Evolutionary conservation across 192 early-diverging fungal genomes (phyloP).

Genomic region (Coemansia reversa): DNA sequence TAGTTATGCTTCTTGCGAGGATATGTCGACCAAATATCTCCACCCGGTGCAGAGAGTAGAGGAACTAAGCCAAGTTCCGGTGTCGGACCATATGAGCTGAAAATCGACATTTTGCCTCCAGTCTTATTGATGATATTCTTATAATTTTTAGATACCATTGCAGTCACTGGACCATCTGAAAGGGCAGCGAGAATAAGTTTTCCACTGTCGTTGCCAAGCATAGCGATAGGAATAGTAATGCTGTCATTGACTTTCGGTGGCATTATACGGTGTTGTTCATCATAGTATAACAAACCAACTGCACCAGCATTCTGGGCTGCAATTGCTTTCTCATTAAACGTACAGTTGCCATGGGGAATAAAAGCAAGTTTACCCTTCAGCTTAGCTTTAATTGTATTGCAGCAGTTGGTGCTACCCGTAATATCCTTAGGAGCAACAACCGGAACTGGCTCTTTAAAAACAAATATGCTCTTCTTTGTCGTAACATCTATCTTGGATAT

Average conservation of each 20-base stretch:
- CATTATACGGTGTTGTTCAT: constrained; percentile 32
- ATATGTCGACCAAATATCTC: constrained; percentile 65
- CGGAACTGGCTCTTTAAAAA: constrained; percentile 12
- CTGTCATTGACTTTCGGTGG: constrained; percentile 13
- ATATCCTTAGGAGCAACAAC: constrained; percentile 16
- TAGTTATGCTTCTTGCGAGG: constrained; percentile 43
- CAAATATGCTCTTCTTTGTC: constrained; percentile 4
- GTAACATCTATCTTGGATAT: no score
- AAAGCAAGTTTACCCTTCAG: constrained; percentile 49
- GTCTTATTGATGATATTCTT: constrained; percentile 2
- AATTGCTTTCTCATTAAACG: constrained; percentile 48
- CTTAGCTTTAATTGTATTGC: neutral
- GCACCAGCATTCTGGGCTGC: constrained; percentile 56
- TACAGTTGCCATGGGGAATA: constrained; percentile 52
- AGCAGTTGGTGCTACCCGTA: constrained; percentile 16
- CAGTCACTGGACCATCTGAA: neutral
- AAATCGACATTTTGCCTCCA: constrained; percentile 32
- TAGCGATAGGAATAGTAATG: constrained; percentile 49
- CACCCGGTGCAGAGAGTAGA: constrained; percentile 63
- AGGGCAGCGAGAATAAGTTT: constrained; percentile 13
- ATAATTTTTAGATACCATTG: constrained; percentile 24
- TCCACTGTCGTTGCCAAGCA: constrained; percentile 43
- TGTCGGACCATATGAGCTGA: constrained; percentile 67
- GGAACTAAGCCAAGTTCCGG: constrained; percentile 63
- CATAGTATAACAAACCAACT: constrained; percentile 54